These are phyloP conservation scores for Filobasidium wieringae DNA, from an alignment of 768 basidiomycete species.

Conservation along the genomic window DNA sequence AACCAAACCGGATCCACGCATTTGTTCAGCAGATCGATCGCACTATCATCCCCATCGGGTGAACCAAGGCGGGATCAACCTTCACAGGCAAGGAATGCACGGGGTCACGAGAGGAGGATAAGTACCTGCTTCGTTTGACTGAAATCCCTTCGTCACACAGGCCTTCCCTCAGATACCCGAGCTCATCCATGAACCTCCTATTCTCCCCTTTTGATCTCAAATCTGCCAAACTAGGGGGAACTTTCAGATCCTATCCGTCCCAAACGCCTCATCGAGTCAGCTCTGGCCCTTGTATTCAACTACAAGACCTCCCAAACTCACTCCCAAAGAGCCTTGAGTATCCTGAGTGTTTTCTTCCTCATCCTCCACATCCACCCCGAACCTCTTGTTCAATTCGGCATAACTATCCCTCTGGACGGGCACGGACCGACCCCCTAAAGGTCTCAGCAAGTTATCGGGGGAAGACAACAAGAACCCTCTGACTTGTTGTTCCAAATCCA, in stretches of 20 bases:
- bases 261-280: background rate
- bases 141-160: conserved; percentile 11
- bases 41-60: background rate
- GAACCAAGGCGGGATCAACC: background rate
- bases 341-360: conserved; percentile 3
- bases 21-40: conserved; percentile 3
- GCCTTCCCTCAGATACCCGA: conserved; percentile 27
- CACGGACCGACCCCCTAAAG: background rate
- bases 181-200: conserved; percentile 34
- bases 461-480: background rate
- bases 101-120: background rate
- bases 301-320: conserved; percentile 15
- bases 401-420: conserved; percentile 21
- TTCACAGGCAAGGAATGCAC: too few relatives aligned
- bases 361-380: conserved; percentile 25
- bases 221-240: conserved; percentile 29
- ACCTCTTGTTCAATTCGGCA: conserved; percentile 28
- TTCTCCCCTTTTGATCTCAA: conserved; percentile 33
- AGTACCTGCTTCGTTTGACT: conserved; percentile 19
- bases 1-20: conserved; percentile 24
- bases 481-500: background rate
- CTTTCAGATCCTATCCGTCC: conserved; percentile 8
- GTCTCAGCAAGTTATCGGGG: background rate
- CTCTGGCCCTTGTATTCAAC: background rate
- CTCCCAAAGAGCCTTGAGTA: background rate